A percentile compares a stretch with the other conserved stretches of the same genome.
phyloP scores from a whole-genome alignment of 495 filamentous ascomycete species.

The Venustampulla echinocandica region DNA sequence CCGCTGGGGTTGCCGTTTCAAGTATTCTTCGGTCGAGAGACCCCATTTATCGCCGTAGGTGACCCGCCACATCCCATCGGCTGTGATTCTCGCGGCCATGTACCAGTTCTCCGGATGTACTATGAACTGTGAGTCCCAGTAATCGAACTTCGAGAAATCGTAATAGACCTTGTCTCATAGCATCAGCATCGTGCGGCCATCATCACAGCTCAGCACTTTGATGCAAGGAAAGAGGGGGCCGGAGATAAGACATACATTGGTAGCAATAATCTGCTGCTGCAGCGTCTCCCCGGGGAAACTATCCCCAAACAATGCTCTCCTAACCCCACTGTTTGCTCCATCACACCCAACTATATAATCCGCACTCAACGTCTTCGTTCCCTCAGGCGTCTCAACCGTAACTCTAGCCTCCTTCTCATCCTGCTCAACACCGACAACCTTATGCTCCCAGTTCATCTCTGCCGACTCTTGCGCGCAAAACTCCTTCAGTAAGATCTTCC shows the following conservation, averaged over 20 bases:
- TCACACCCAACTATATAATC: constrained; percentile 54
- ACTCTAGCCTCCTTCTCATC: constrained; percentile 41
- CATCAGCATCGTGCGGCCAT: not conserved
- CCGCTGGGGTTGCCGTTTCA: constrained; percentile 41
- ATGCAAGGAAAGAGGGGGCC: not conserved
- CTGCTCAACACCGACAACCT: constrained; percentile 41
- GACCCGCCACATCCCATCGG: constrained; percentile 50
- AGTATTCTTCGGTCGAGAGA: constrained; percentile 44
- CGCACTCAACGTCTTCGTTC: constrained; percentile 32
- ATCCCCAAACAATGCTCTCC: constrained; percentile 48
- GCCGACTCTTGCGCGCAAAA: constrained; percentile 34
- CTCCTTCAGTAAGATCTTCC: constrained; percentile 39
- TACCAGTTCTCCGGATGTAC: constrained; percentile 51
- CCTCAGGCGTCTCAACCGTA: constrained; percentile 38
- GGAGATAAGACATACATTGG: constrained; percentile 41
- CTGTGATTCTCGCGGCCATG: constrained; percentile 51
- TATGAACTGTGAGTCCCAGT: constrained; percentile 50
- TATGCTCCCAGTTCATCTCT: constrained; percentile 39
- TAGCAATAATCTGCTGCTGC: constrained; percentile 51
- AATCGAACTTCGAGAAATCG: constrained; percentile 45
- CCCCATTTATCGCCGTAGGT: constrained; percentile 48
- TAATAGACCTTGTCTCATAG: constrained; percentile 39
- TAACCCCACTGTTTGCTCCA: constrained; percentile 47
- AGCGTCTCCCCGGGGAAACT: constrained; percentile 51
- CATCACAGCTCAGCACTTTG: not conserved